Evolutionary conservation across 1,284 basidiomycete genomes (phyloP).

Genomic region (Fomes fomentarius): DNA sequence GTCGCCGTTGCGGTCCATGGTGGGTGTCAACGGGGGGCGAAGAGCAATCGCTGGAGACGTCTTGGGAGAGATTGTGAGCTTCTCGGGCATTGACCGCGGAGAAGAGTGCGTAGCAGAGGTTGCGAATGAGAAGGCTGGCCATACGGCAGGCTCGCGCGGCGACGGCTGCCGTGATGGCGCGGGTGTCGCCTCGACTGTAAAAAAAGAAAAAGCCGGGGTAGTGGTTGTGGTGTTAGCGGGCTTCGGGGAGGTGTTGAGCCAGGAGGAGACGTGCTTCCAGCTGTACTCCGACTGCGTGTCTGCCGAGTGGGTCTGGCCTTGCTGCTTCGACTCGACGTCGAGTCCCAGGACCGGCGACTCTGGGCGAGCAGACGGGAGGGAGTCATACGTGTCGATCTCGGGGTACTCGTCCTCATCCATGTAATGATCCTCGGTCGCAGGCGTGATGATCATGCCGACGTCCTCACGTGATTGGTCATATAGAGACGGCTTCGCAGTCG

Average conservation of each 20-base stretch:
- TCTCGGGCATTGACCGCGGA: conserved; percentile 24
- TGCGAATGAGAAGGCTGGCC: conserved; percentile 24
- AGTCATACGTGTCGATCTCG: conserved; percentile 27
- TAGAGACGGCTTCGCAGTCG: conserved; percentile 29
- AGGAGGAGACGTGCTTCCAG: conserved; percentile 26
- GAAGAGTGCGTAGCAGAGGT: conserved; percentile 18
- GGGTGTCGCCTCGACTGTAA: conserved; percentile 28
- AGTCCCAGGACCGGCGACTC: conserved; percentile 33
- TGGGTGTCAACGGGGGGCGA: conserved; percentile 20
- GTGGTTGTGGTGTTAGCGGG: conserved; percentile 23
- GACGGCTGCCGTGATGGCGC: conserved; percentile 21
- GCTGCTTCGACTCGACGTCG: conserved; percentile 17
- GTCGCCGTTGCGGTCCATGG: conserved; percentile 18
- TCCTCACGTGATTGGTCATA: conserved; percentile 26
- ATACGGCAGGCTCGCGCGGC: conserved; percentile 22
- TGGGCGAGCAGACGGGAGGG: conserved; percentile 23
- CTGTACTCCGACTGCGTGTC: conserved; percentile 21
- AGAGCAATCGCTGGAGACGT: conserved; percentile 37
- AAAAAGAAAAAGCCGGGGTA: conserved; percentile 32
- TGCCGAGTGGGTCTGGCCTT: conserved; percentile 11
- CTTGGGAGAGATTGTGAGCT: conserved; percentile 26
- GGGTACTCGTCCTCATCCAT: conserved; percentile 32
- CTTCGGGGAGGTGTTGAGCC: conserved; percentile 25
- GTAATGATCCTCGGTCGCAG: conserved; percentile 29
- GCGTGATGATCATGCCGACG: conserved; percentile 31